phyloP scores from a whole-genome alignment of 148 eudicot species.

The Pouteria glomerata region DNA sequence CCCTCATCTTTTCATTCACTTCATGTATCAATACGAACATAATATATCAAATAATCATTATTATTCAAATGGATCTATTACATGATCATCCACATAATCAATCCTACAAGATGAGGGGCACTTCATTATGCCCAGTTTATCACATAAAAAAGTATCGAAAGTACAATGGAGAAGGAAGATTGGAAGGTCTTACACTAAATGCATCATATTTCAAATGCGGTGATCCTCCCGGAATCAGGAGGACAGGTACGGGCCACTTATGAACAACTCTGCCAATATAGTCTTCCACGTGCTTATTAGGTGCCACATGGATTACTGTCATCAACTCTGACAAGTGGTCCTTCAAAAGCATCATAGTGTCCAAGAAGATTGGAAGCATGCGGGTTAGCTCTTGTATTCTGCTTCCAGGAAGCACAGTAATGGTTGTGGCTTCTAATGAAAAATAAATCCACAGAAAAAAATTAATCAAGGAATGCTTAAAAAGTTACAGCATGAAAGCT shows the following conservation, averaged over 20 bases:
- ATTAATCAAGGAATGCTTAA: neutral
- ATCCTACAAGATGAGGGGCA: too few species aligned
- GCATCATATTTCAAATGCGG: constrained; percentile 52
- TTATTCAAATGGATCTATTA: too few species aligned
- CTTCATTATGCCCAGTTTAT: too few species aligned
- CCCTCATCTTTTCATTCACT: too few species aligned
- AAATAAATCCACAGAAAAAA: constrained; percentile 4
- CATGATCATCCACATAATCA: too few species aligned
- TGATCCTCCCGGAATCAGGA: constrained; percentile 62
- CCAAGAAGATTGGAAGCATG: constrained; percentile 76
- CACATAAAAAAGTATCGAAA: too few species aligned
- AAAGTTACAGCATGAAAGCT: neutral
- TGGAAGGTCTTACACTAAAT: constrained; percentile 49
- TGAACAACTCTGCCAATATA: constrained; percentile 36
- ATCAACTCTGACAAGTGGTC: constrained; percentile 46
- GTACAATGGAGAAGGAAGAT: neutral
- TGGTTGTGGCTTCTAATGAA: constrained; percentile 48
- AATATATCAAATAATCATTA: too few species aligned
- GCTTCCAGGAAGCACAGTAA: constrained; percentile 90
- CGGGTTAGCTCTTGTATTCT: constrained; percentile 91
- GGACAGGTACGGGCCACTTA: constrained; percentile 54
- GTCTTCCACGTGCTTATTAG: constrained; percentile 68
- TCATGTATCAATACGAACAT: too few species aligned
- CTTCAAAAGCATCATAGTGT: constrained; percentile 52
- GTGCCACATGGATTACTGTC: constrained; percentile 64